Evolutionary conservation across 2,329 filamentous ascomycete genomes (phyloP).

Genomic region (Periconia macrospinosa): DNA sequence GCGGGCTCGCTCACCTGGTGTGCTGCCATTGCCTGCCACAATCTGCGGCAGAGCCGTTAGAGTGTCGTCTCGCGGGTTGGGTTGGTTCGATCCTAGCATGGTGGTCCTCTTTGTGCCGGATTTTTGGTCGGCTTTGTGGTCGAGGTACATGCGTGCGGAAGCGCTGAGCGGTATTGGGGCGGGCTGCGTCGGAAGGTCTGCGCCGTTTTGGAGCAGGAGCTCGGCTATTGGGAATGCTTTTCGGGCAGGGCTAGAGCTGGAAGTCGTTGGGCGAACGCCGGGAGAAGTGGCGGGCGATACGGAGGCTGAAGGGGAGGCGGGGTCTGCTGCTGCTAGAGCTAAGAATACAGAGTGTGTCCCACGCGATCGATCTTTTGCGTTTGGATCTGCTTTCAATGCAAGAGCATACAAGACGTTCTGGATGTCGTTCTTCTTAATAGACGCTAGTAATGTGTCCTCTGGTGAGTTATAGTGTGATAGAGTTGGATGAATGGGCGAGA

Average conservation of each 20-base stretch:
- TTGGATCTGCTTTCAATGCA: slow-evolving; percentile 83
- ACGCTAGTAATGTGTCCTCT: slow-evolving; percentile 86
- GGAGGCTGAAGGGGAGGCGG: slow-evolving; percentile 68
- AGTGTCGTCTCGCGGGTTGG: slow-evolving; percentile 56
- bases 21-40: slow-evolving; percentile 43
- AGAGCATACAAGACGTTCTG: slow-evolving; percentile 90
- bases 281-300: slow-evolving; percentile 49
- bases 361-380: slow-evolving; percentile 75
- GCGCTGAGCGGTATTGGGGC: slow-evolving; percentile 83
- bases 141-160: slow-evolving; percentile 80
- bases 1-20: slow-evolving; percentile 40
- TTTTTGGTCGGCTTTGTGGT: slow-evolving; percentile 66
- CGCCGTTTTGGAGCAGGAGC: slow-evolving; percentile 88
- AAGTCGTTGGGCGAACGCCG: slow-evolving; percentile 45
- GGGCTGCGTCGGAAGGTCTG: slow-evolving; percentile 74
- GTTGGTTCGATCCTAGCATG: slow-evolving; percentile 53
- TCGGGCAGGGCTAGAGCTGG: slow-evolving; percentile 34
- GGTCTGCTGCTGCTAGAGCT: slow-evolving; percentile 89
- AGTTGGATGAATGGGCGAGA: slow-evolving; percentile 75
- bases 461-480: slow-evolving; percentile 75
- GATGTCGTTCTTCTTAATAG: slow-evolving; percentile 95
- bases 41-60: slow-evolving; percentile 64
- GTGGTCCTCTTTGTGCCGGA: slow-evolving; percentile 42
- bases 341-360: slow-evolving; percentile 89
- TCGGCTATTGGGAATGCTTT: slow-evolving; percentile 85